Percentiles rank a stretch among this genome's conserved stretches.
phyloP scores from a whole-genome alignment of 176 grass and related monocot species.

The Rhynchospora breviuscula region DNA sequence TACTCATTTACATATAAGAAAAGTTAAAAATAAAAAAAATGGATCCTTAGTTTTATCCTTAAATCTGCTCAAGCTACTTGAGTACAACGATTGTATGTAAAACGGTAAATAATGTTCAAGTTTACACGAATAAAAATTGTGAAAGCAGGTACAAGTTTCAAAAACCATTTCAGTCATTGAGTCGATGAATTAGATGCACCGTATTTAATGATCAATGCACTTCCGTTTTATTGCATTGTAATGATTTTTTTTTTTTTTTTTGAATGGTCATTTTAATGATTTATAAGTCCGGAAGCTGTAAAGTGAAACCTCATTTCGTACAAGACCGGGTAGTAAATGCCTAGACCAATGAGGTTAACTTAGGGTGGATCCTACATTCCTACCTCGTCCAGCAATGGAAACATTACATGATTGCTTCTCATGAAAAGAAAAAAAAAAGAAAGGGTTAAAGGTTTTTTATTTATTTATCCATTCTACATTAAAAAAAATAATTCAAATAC shows the following conservation, averaged over 20 bases:
- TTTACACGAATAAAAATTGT: too few species aligned
- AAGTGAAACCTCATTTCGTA: not conserved
- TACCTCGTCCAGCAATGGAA: not conserved
- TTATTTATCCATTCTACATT: too few species aligned
- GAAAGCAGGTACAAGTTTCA: not conserved
- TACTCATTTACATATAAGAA: too few species aligned
- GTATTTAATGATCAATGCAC: not conserved
- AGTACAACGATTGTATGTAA: too few species aligned
- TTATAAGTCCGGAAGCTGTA: not conserved
- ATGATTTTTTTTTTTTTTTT: too few species aligned
- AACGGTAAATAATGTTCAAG: too few species aligned
- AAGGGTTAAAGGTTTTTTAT: too few species aligned
- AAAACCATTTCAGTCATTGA: not conserved
- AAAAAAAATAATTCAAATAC: too few species aligned
- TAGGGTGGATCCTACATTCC: not conserved
- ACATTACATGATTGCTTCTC: not conserved
- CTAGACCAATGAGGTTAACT: not conserved
- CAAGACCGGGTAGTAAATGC: not conserved
- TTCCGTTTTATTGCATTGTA: too few species aligned
- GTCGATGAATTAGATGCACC: not conserved
- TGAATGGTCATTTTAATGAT: slow-evolving; percentile 1
- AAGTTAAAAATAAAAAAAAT: too few species aligned
- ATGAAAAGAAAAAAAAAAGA: not conserved
- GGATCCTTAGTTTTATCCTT: too few species aligned
- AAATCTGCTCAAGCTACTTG: too few species aligned